Evolutionary conservation across 495 filamentous ascomycete genomes (phyloP).

Genomic region (Aspergillus leporis): DNA sequence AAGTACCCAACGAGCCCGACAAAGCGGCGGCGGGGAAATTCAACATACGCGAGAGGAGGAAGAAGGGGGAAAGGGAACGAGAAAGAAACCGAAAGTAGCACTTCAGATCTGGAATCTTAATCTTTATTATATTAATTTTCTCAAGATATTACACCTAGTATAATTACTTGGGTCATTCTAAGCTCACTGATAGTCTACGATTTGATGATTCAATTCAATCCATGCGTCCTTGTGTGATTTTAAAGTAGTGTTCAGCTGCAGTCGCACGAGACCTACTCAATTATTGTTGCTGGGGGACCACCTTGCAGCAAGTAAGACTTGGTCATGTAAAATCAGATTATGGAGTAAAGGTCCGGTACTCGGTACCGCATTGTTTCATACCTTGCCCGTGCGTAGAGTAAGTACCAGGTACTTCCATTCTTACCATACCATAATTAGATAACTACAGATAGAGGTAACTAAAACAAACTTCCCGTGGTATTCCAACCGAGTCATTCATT

Average conservation of each 20-base stretch:
- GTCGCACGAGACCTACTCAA: neutral
- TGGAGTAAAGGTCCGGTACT: constrained; percentile 11
- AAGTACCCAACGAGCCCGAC: constrained; percentile 31
- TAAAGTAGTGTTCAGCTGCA: constrained; percentile 1
- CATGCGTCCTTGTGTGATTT: neutral
- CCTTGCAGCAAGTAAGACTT: constrained; percentile 1
- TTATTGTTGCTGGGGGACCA: constrained; percentile 1
- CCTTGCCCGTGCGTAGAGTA: constrained; percentile 3
- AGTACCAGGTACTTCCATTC: constrained; percentile 17
- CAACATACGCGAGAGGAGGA: constrained; percentile 20
- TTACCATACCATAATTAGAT: neutral
- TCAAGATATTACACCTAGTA: neutral
- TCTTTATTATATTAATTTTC: neutral
- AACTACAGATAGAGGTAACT: too few species aligned
- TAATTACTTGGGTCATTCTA: neutral
- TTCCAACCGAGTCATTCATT: neutral
- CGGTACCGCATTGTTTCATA: constrained; percentile 21
- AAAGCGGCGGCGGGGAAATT: constrained; percentile 20
- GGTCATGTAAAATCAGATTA: neutral
- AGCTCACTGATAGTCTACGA: neutral
- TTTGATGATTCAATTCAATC: neutral
- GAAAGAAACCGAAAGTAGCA: neutral
- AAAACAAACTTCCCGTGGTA: too few species aligned
- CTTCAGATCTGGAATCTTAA: constrained; percentile 4
- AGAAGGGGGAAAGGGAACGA: constrained; percentile 6